A percentile compares a stretch with the other conserved stretches of the same genome.
phyloP scores from a whole-genome alignment of 495 filamentous ascomycete genomes.

The Aspergillus coremiiformis region DNA sequence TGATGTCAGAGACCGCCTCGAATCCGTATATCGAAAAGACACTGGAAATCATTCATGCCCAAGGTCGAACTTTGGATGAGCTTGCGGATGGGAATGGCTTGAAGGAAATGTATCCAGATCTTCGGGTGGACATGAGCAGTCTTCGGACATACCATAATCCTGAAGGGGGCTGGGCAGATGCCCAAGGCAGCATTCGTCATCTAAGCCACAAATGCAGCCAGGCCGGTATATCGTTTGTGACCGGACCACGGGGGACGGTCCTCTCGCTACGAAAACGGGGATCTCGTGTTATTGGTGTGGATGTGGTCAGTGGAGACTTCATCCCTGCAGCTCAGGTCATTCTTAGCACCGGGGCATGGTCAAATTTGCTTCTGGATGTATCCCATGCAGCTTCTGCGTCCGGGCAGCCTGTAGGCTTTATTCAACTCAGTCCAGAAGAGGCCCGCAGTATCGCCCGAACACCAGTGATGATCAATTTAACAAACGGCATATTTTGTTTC shows the following conservation, averaged over 20 bases:
- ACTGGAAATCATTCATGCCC: conserved; percentile 11
- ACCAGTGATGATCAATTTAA: conserved; percentile 66
- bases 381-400: conserved; percentile 33
- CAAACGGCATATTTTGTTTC: conserved; percentile 65
- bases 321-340: conserved; percentile 61
- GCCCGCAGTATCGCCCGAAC: conserved; percentile 47
- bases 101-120: conserved; percentile 18
- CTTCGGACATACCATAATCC: conserved; percentile 60
- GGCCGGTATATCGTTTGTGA: conserved; percentile 24
- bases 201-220: conserved; percentile 31
- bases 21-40: conserved; percentile 23
- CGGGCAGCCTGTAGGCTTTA: conserved; percentile 66
- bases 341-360: conserved; percentile 75
- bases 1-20: conserved; percentile 21
- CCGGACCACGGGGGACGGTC: conserved; percentile 24
- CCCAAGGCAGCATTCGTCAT: conserved; percentile 55
- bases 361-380: conserved; percentile 40
- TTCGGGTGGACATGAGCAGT: conserved; percentile 18
- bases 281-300: conserved; percentile 42
- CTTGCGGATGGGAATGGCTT: conserved; percentile 17
- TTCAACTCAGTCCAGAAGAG: conserved; percentile 57
- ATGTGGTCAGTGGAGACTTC: conserved; percentile 39
- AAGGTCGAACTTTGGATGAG: conserved; percentile 19
- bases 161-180: conserved; percentile 67
- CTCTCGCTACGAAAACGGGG: conserved; percentile 15